Base-by-base conservation (phyloP, 306 rosid species). In the Hippophae tibetana region DNA sequence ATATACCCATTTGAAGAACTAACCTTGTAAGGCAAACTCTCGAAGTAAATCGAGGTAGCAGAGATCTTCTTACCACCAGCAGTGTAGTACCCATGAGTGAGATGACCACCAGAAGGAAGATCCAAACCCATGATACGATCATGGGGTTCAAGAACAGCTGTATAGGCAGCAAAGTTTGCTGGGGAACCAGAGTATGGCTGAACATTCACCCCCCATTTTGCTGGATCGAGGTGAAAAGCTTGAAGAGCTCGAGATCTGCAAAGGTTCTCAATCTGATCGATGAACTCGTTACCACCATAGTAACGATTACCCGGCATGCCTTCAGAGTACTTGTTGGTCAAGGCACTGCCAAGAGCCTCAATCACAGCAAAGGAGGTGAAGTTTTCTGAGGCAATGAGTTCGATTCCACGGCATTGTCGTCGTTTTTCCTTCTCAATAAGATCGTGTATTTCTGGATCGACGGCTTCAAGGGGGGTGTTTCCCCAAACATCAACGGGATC, bases 61-160 rank as follows among this genome's bases (percentile, higher is more conserved):
- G 97, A 89, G 74, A 89, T 89, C 82, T 89, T 89, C 87, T 89
- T 89, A 42, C 97, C 97, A 0, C 95, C 95, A 43, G 97, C 70
- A 42, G 97, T 89, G 67, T 89, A 89, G 62, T 89, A 89, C 0
- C 97, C 97, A 13, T 89, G 97, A 0, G 97, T 89, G 42, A 86
- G 62, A 52, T 89, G 97, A 0, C 97, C 97, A 0, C 97, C 97
- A 1, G 97, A 89, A 9, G 97, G 97, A 1, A 89, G 95, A 72
- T 89, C 97, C 69, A 89, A 52, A 0, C 97, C 97, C 97, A 89
- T 89, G 73, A 89, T 89, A 1, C 97, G 81, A 56, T 89, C 97
- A 13, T 89, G 97, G 7, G 97, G 97, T 13, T 86, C 68, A 5
- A 89, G 95, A 26, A 89, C 87, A 0, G 97, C 97, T 18, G 97